Evolutionary conservation across 2,329 filamentous ascomycete species (phyloP), one percentile per base, ranked within the genome.

Genomic region (Claviceps maximensis): DNA sequence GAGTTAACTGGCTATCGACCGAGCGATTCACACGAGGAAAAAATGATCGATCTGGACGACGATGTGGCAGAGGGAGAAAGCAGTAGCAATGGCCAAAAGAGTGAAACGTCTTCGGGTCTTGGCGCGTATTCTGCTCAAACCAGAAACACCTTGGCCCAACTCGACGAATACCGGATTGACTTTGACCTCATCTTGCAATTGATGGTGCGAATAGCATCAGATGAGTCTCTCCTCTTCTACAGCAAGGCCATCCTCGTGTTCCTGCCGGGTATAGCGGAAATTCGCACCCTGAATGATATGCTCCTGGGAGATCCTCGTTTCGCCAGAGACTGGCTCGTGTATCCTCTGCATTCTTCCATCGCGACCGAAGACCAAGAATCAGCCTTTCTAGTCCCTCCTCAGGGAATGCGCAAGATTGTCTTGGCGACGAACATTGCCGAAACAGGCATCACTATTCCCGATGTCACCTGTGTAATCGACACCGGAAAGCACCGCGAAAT

Each of bases 401-500:
- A 76, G 3, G 91, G 91, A 0, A 76, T 83, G 53, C 80, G 90
- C 57, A 98, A 98, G 71, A 93, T 98, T 58, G 91, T 98, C 2
- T 78, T 98, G 52, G 90, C 93, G 1, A 98, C 93, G 15, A 98
- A 98, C 64, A 98, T 98, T 66, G 93, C 93, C 4, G 93, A 98
- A 67, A 98, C 93, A 0, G 93, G 93, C 72, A 95, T 98, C 63
- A 98, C 93, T 0, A 98, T 98, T 58, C 93, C 93, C 1, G 93
- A 98, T 65, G 88, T 98, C 31, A 97, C 93, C 0, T 95, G 90
- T 61, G 93, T 98, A 47, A 86, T 98, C 54, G 93, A 98, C 67
- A 90, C 89, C 0, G 93, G 93, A 53, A 97, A 95, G 68, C 91
- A 97, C 68, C 89, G 94, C 59, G 91, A 95, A 68, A 96, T 96